phyloP scores from a whole-genome alignment of 2,329 filamentous ascomycete genomes.

The Rhexocercosporidium sp. region DNA sequence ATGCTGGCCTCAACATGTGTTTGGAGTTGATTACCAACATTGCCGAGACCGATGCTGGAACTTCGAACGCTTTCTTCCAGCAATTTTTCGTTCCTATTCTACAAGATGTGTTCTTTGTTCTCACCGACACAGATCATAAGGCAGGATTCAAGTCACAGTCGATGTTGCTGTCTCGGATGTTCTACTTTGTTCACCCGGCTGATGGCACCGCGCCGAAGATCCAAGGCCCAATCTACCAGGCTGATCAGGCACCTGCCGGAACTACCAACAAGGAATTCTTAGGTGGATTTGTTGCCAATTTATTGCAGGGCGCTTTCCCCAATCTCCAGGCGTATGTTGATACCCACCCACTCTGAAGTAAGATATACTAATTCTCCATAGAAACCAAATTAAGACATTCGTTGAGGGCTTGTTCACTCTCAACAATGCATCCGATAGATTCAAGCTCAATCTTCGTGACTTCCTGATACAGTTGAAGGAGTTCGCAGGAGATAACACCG shows the following conservation, averaged over 20 bases:
- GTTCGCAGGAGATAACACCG: constrained; percentile 93
- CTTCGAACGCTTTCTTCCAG: constrained; percentile 95
- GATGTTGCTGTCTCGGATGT: constrained; percentile 90
- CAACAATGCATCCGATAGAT: constrained; percentile 89
- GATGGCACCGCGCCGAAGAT: constrained; percentile 79
- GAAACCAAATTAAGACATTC: constrained; percentile 85
- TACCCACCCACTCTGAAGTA: background rate
- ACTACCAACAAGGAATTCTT: constrained; percentile 93
- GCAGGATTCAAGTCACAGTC: constrained; percentile 99
- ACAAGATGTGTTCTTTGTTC: constrained; percentile 97
- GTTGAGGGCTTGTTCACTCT: constrained; percentile 87
- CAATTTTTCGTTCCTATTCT: constrained; percentile 95
- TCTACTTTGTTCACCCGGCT: constrained; percentile 86
- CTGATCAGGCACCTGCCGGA: constrained; percentile 80
- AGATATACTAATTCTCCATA: constrained; percentile 51
- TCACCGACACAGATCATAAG: constrained; percentile 98
- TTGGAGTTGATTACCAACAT: constrained; percentile 97
- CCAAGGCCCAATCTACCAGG: constrained; percentile 85
- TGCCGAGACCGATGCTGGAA: constrained; percentile 84
- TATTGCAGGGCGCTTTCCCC: constrained; percentile 88
- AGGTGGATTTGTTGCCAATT: constrained; percentile 80
- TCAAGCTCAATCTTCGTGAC: constrained; percentile 94
- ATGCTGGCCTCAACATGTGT: constrained; percentile 96
- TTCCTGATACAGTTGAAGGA: constrained; percentile 98
- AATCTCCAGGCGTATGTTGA: constrained; percentile 85